Conservation (phyloP, 2,329 filamentous ascomycete species). For the Aspergillus bombycis region DNA sequence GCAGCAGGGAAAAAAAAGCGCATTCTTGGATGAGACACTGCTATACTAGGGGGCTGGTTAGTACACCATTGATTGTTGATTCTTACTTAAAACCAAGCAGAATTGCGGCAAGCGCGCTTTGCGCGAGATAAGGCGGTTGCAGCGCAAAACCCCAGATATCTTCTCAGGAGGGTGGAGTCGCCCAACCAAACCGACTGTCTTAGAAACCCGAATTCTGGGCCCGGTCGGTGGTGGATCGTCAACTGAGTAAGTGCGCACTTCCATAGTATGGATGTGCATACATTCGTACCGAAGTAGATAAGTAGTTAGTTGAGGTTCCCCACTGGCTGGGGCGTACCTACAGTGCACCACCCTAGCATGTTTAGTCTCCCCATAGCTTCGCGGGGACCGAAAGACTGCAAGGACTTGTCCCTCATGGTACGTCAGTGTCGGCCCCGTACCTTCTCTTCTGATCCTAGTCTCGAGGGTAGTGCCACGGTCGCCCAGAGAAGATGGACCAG, state of each 20-base stretch:
- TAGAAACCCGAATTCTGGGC: slow-evolving; percentile 12
- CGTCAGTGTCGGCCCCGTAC: slow-evolving; percentile 25
- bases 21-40: slow-evolving; percentile 7
- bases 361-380: slow-evolving; percentile 8
- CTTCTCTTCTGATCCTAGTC: slow-evolving; percentile 20
- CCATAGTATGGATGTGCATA: slow-evolving; percentile 4
- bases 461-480: slow-evolving; percentile 18
- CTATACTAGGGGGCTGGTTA: background rate
- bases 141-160: slow-evolving; percentile 37
- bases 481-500: slow-evolving; percentile 19
- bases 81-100: background rate
- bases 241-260: background rate
- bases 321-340: slow-evolving; percentile 6
- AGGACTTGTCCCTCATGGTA: slow-evolving; percentile 24
- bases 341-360: slow-evolving; percentile 5
- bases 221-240: slow-evolving; percentile 14
- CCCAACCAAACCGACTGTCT: slow-evolving; percentile 13
- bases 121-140: slow-evolving; percentile 38
- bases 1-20: slow-evolving; percentile 1
- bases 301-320: background rate
- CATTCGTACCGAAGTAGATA: slow-evolving; percentile 1
- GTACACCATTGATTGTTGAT: background rate
- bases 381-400: slow-evolving; percentile 16
- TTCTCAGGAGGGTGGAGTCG: slow-evolving; percentile 13
- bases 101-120: slow-evolving; percentile 45